A percentile compares a stretch with the other conserved stretches of the same genome.
phyloP scores from a whole-genome alignment of 768 basidiomycete genomes.

The Lentinus brumalis region DNA sequence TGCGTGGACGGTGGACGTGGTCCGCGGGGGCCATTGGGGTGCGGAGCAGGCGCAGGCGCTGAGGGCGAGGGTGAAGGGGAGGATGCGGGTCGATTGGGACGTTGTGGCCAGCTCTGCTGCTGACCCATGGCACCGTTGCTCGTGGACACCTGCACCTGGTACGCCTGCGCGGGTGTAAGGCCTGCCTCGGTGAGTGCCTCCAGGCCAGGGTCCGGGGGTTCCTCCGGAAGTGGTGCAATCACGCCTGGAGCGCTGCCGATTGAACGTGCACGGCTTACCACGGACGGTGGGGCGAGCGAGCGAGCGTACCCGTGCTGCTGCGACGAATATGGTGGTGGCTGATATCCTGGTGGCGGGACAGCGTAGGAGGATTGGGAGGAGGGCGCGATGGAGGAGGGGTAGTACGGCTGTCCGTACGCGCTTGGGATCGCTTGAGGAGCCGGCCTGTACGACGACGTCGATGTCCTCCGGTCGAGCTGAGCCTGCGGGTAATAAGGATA shows the following conservation, averaged over 20 bases:
- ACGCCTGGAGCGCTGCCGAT: conserved; percentile 48
- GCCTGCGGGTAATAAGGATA: conserved; percentile 31
- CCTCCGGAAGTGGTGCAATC: conserved; percentile 49
- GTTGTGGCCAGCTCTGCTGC: conserved; percentile 36
- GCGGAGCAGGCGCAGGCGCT: not conserved
- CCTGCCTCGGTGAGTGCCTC: conserved; percentile 51
- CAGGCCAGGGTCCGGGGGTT: conserved; percentile 48
- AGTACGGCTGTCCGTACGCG: conserved; percentile 43
- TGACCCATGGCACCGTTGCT: conserved; percentile 39
- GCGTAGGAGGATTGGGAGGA: conserved; percentile 26
- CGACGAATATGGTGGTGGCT: conserved; percentile 29
- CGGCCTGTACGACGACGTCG: conserved; percentile 42
- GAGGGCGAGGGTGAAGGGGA: conserved; percentile 13
- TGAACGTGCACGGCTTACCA: conserved; percentile 52
- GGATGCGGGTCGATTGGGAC: conserved; percentile 21
- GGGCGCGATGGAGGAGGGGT: conserved; percentile 32
- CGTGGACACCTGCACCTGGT: conserved; percentile 73
- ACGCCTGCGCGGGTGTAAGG: conserved; percentile 77
- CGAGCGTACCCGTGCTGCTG: conserved; percentile 34
- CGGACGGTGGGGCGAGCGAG: conserved; percentile 43
- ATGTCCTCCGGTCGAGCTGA: conserved; percentile 49
- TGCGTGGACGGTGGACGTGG: conserved; percentile 24
- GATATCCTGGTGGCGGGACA: conserved; percentile 25
- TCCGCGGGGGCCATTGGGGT: conserved; percentile 1
- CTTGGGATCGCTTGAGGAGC: conserved; percentile 31